These are phyloP conservation scores for Cordyceps cateniannulata DNA, from an alignment of 2,329 filamentous ascomycete genomes.

Conservation along the genomic window DNA sequence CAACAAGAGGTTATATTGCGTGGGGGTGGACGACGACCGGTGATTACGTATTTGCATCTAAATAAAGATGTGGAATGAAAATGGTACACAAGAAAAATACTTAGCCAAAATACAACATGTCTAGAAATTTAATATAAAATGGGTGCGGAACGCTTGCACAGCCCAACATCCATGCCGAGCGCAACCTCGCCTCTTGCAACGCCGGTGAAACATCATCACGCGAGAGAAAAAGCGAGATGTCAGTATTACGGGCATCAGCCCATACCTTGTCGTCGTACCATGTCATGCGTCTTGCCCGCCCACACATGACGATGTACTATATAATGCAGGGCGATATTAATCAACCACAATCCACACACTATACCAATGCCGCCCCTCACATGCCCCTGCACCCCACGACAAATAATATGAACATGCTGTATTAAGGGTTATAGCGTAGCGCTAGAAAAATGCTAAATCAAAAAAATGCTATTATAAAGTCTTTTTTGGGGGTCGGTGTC, in stretches of 20 bases:
- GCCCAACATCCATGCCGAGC: background rate
- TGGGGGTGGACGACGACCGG: no score
- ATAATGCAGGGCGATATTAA: background rate
- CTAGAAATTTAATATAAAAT: no score
- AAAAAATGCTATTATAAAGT: conserved; percentile 9
- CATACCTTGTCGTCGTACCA: no score
- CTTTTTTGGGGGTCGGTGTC: background rate
- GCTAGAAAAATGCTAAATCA: conserved; percentile 10
- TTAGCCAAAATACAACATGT: no score
- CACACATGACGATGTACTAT: background rate
- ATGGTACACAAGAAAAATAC: no score
- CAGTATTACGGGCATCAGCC: background rate
- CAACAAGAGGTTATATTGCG: no score
- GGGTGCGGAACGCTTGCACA: no score
- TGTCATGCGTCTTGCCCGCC: background rate
- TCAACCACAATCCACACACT: background rate
- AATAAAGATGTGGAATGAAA: no score
- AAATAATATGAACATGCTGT: background rate
- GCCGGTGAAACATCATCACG: background rate
- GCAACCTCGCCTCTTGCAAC: background rate
- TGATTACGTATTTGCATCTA: no score
- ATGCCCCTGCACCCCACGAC: conserved; percentile 1
- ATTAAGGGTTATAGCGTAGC: conserved; percentile 10
- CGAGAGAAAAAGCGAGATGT: background rate
- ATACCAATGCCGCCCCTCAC: background rate